These are phyloP conservation scores for Yamadazyma sp. DNA, from an alignment of 805 yeast species.

Conservation along the genomic window DNA sequence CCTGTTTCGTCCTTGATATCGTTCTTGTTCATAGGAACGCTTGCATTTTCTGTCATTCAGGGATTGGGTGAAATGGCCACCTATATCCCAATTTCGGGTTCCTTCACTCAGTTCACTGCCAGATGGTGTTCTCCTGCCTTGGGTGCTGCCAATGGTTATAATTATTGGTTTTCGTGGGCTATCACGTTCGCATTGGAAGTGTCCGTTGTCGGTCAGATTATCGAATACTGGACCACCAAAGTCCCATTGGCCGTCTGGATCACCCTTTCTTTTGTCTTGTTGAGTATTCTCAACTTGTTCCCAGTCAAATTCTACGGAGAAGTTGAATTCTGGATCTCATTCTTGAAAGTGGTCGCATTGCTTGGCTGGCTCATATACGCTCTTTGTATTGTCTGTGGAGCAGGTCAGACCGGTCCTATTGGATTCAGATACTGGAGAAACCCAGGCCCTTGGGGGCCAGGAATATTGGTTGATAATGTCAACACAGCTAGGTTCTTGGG, in stretches of 20 bases:
- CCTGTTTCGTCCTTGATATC: slow-evolving; percentile 69
- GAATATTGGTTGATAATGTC: slow-evolving; percentile 47
- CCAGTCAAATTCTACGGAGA: slow-evolving; percentile 76
- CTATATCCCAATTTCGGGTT: slow-evolving; percentile 65
- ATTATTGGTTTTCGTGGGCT: slow-evolving; percentile 79
- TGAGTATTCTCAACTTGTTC: slow-evolving; percentile 55
- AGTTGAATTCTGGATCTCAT: slow-evolving; percentile 72
- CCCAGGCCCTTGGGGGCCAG: slow-evolving; percentile 76
- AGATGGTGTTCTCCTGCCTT: slow-evolving; percentile 68
- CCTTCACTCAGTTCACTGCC: slow-evolving; percentile 69
- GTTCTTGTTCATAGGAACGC: slow-evolving; percentile 62
- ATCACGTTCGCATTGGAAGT: slow-evolving; percentile 74
- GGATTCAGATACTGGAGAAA: slow-evolving; percentile 82
- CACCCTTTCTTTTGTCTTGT: slow-evolving; percentile 57
- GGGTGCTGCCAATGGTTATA: slow-evolving; percentile 72
- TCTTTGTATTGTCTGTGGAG: slow-evolving; percentile 74
- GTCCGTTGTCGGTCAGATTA: slow-evolving; percentile 66
- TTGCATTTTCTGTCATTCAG: slow-evolving; percentile 67
- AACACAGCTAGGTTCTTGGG: slow-evolving; percentile 64
- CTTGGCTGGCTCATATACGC: slow-evolving; percentile 69
- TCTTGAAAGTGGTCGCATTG: slow-evolving; percentile 64
- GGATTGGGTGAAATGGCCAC: slow-evolving; percentile 83
- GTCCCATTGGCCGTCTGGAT: slow-evolving; percentile 78
- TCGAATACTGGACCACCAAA: slow-evolving; percentile 63
- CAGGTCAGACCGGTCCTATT: slow-evolving; percentile 64